Base-by-base conservation (phyloP, 2,329 filamentous ascomycete species). In the Hypoxylon sp. region DNA sequence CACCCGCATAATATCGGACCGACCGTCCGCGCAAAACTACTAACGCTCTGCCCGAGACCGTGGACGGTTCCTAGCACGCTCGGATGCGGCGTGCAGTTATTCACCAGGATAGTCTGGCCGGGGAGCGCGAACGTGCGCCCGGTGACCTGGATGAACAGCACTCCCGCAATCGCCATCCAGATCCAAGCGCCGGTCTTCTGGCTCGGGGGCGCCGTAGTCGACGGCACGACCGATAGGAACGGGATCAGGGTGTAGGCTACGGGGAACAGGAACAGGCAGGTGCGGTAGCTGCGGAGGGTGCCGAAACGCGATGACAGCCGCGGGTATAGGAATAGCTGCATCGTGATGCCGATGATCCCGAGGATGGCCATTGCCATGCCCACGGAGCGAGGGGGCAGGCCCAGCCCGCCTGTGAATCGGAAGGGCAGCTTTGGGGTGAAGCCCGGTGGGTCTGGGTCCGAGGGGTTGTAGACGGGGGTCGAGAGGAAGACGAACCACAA, bases 291-390 rank as follows among this genome's bases (percentile, higher is more conserved):
- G 4, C 83, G 83, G 58, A 94, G 80, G 1, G 91, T 91, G 35
- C 92, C 93, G 1, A 93, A 85, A 2, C 86, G 86, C 1, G 84
- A 82, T 51, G 92, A 92, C 17, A 94, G 81, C 31, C 81, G 80
- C 1, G 92, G 92, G 76, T 94, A 95, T 9, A 93, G 80, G 54
- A 92, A 82, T 10, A 94, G 85, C 77, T 94, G 92, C 50, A 96
- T 83, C 0, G 84, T 81, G 39, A 96, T 91, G n/a, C 93, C 93
- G 47, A 95, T 89, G 53, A 88, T 80, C 8, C 93, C 93, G 14
- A 96, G 86, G 57, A 92, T 90, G 2, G 92, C 90, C 82, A 94
- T 94, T 3, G 92, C 91, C 47, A 92, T 81, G n/a, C 93, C 93
- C 33, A 96, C 91, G 2, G 88, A 86, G 0, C 87, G 85, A 0